phyloP scores from a whole-genome alignment of 768 basidiomycete genomes.

The Pulveroboletus sp. region DNA sequence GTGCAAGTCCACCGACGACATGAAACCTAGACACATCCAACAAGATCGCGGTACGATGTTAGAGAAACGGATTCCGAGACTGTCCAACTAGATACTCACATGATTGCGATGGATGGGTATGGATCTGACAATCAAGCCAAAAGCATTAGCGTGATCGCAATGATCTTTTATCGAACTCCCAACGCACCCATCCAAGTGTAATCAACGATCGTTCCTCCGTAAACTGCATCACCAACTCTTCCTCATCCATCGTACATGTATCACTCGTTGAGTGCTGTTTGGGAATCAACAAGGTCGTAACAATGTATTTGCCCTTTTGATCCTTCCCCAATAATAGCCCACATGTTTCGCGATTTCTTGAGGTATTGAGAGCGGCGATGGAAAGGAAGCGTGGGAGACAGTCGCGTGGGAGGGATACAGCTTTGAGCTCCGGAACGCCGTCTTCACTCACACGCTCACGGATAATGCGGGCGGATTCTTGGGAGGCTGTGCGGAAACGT shows the following conservation, averaged over 20 bases:
- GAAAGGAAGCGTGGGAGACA: slow-evolving; percentile 72
- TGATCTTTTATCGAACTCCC: neutral
- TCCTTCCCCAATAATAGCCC: slow-evolving; percentile 76
- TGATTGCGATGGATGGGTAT: slow-evolving; percentile 87
- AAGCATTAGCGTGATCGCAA: neutral
- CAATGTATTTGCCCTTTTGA: slow-evolving; percentile 55
- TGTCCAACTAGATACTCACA: slow-evolving; percentile 43
- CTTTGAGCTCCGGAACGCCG: slow-evolving; percentile 47
- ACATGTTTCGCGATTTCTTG: slow-evolving; percentile 79
- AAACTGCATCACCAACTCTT: slow-evolving; percentile 81
- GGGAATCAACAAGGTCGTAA: slow-evolving; percentile 85
- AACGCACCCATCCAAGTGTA: slow-evolving; percentile 85
- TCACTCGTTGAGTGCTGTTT: slow-evolving; percentile 84
- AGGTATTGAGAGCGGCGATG: slow-evolving; percentile 76
- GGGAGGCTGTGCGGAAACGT: slow-evolving; percentile 32
- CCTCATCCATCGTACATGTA: slow-evolving; percentile 90
- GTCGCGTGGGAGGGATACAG: slow-evolving; percentile 65
- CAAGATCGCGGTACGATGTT: no score
- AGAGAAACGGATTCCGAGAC: neutral
- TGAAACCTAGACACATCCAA: slow-evolving; percentile 56
- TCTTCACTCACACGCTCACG: slow-evolving; percentile 32
- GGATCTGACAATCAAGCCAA: slow-evolving; percentile 52
- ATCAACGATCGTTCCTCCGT: slow-evolving; percentile 78
- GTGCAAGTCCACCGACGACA: slow-evolving; percentile 92
- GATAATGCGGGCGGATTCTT: slow-evolving; percentile 33